Percentiles rank a stretch among this genome's conserved stretches.
Evolutionary conservation across 768 basidiomycete species (phyloP).

Genomic region (Cyclocybe cylindracea): DNA sequence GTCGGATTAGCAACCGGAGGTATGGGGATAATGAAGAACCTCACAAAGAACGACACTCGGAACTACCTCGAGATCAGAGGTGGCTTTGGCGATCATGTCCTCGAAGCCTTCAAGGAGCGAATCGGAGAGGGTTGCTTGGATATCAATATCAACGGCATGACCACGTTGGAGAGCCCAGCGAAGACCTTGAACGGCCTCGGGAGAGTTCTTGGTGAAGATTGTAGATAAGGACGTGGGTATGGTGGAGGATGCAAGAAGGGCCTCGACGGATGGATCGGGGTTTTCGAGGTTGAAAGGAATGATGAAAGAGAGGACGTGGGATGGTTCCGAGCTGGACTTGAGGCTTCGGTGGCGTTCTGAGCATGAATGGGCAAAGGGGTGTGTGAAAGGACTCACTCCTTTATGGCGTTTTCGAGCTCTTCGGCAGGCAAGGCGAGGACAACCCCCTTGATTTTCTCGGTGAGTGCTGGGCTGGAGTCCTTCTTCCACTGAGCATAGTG

Average conservation of each 20-base stretch:
- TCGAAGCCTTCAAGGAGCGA: constrained; percentile 64
- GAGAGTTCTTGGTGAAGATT: constrained; percentile 49
- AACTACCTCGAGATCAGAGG: constrained; percentile 41
- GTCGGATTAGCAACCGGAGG: constrained; percentile 8
- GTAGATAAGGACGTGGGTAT: constrained; percentile 58
- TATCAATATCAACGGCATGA: constrained; percentile 70
- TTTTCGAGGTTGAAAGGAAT: constrained; percentile 63
- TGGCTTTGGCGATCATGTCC: constrained; percentile 69
- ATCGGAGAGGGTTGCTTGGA: constrained; percentile 56
- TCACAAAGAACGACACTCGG: constrained; percentile 70
- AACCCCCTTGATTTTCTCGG: constrained; percentile 49
- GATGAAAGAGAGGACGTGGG: constrained; percentile 55
- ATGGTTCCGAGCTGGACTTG: constrained; percentile 14
- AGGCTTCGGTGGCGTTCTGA: constrained; percentile 15
- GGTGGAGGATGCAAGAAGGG: constrained; percentile 36
- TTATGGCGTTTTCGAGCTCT: constrained; percentile 43
- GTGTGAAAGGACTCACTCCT: constrained; percentile 42
- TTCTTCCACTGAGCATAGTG: constrained; percentile 53
- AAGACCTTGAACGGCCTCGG: constrained; percentile 55
- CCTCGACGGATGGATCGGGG: constrained; percentile 38
- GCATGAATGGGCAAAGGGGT: not conserved
- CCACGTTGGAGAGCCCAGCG: constrained; percentile 66
- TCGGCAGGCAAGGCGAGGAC: constrained; percentile 53
- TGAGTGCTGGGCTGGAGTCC: constrained; percentile 47
- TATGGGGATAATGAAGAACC: constrained; percentile 21